These are phyloP conservation scores for Pyricularia grisea DNA, from an alignment of 2,329 filamentous ascomycete genomes.

Conservation along the genomic window DNA sequence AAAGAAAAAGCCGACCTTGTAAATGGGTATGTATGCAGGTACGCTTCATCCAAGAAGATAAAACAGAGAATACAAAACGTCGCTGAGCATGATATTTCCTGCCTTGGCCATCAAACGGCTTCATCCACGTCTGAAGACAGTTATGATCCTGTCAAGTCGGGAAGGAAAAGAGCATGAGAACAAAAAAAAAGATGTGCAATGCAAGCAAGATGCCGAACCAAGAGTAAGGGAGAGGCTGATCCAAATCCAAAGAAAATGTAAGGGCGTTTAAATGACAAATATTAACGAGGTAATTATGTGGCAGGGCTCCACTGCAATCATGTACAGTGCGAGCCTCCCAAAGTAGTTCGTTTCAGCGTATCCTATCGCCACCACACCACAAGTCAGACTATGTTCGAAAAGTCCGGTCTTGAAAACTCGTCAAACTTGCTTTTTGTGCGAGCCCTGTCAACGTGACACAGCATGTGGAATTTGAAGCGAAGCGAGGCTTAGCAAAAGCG, in stretches of 20 bases:
- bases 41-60: background rate
- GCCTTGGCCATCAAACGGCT: background rate
- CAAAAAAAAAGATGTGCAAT: background rate
- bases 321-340: too few species aligned
- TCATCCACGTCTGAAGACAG: background rate
- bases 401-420: background rate
- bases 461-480: too few species aligned
- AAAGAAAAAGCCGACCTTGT: background rate
- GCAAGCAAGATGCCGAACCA: background rate
- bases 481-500: too few species aligned
- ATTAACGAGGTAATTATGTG: background rate
- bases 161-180: background rate
- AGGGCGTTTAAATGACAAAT: background rate
- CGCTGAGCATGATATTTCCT: background rate
- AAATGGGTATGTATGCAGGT: background rate
- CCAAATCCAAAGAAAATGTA: background rate
- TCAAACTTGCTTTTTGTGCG: background rate
- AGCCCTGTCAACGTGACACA: background rate
- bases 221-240: background rate
- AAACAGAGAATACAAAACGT: background rate
- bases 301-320: too few species aligned
- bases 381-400: background rate
- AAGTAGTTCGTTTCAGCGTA: too few species aligned
- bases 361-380: too few species aligned
- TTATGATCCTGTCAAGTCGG: background rate